Evolutionary conservation across 2,329 filamentous ascomycete species (phyloP), one percentile per base, ranked within the genome.

Genomic region (Cordyceps tenuipes): DNA sequence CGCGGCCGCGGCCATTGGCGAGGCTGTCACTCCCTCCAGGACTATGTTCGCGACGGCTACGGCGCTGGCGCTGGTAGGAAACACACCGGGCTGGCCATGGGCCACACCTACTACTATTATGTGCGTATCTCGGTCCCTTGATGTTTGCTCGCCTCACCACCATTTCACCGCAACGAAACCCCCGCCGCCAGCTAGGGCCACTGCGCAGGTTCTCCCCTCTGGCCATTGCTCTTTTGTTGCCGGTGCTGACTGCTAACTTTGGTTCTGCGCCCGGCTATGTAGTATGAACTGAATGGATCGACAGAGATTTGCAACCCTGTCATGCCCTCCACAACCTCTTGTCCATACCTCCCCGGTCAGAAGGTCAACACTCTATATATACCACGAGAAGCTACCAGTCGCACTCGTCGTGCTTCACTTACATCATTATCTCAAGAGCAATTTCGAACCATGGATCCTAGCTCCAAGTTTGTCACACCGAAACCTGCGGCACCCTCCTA

Each of bases 91-190:
- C 80, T 97, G 64, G 94, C 88, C 73, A 96, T 96, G 89, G 92
- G 92, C 49, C 85, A 88, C 62, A 94, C 88, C 17, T 97, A 97
- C 74, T 97, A 93, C 82, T 97, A 96, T 79, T 97, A 94, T 75
- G 91, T 95, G 78, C 75, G 89, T 80, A 47, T 52, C 41, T 52
- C 26, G 34, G 89, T 80, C 49, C 53, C 41, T 52, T 29, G 36
- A 47, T 34, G 52, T 54, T 49, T 54, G 23, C 48, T 62, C 44
- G 62, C 64, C 59, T 57, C 56, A 56, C 63, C 21, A 34, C 41
- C 61, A 43, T 36, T 36, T 36, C 34, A 46, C 44, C 50, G 36
- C 50, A 26, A 17, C 46, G 10, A 41, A 43, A 23, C 23, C 36
- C 51, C 41, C 39, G 36, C 53, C 36, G 9, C 48, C 36, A 49